Evolutionary conservation across 208 protist species (phyloP).

Genomic region (Wallacemonas sp.): DNA sequence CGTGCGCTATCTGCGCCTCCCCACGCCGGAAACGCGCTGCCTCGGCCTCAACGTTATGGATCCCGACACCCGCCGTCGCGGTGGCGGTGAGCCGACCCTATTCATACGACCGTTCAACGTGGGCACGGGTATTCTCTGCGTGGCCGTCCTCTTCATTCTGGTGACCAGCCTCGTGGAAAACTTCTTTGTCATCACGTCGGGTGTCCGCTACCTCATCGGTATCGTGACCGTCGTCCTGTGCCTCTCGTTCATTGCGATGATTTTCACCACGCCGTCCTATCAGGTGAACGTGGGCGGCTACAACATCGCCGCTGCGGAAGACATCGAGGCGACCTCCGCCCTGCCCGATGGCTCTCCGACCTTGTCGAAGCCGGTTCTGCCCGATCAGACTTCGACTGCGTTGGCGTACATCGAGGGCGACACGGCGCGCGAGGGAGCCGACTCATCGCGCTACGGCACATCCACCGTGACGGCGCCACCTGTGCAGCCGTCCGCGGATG

Average conservation of each 20-base stretch:
- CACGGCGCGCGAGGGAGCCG: too few relatives aligned
- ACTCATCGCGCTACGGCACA: too few relatives aligned
- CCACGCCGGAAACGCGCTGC: slow-evolving; percentile 43
- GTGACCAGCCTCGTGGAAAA: slow-evolving; percentile 57
- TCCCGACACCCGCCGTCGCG: slow-evolving; percentile 30
- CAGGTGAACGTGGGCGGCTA: slow-evolving; percentile 44
- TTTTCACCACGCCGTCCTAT: slow-evolving; percentile 70
- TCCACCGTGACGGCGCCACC: too few relatives aligned
- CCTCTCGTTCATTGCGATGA: slow-evolving; percentile 63
- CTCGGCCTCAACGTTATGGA: slow-evolving; percentile 74
- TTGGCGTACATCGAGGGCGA: background rate
- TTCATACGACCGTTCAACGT: slow-evolving; percentile 68
- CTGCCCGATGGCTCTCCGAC: background rate
- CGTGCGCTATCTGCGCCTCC: slow-evolving; percentile 53
- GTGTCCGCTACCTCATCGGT: slow-evolving; percentile 43
- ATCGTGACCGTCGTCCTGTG: slow-evolving; percentile 45
- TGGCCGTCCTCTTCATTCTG: slow-evolving; percentile 52
- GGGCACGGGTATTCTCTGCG: slow-evolving; percentile 54
- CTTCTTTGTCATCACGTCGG: slow-evolving; percentile 31
- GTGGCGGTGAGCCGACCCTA: slow-evolving; percentile 59
- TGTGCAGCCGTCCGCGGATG: too few relatives aligned
- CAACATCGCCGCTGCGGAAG: background rate
- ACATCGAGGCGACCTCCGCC: background rate
- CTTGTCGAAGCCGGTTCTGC: background rate
- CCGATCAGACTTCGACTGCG: background rate